Base-by-base conservation (phyloP, 2,329 filamentous ascomycete species). In the Dactylellina cionopaga region DNA sequence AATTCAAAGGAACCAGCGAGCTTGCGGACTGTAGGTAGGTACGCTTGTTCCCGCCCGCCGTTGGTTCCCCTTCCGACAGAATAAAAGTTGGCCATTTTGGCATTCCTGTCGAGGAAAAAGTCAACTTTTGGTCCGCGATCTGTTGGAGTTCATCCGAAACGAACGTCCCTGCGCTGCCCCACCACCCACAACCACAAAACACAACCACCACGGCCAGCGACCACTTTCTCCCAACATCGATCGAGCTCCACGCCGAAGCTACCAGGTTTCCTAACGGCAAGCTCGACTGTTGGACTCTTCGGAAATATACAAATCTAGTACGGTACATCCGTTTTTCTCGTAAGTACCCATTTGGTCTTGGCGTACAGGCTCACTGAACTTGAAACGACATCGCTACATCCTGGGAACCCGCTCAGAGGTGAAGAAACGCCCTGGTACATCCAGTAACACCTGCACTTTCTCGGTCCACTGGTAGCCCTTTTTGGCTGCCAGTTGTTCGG, bases 61-160 rank as follows among this genome's bases (percentile, higher is more conserved):
- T 22, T n/a, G n/a, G n/a, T n/a, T n/a, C n/a, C n/a, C n/a, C n/a
- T n/a, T n/a, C n/a, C n/a, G n/a, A n/a, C n/a, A n/a, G n/a, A n/a
- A n/a, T n/a, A n/a, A n/a, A n/a, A n/a, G n/a, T n/a, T n/a, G n/a
- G n/a, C n/a, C n/a, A n/a, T n/a, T n/a, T n/a, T n/a, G n/a, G 17
- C 41, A 47, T 51, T 62, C 43, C 41, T 37, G n/a, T n/a, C n/a
- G n/a, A n/a, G n/a, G n/a, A n/a, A n/a, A 25, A 4, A 17, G 46
- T 44, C 10, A 17, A 11, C 37, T 33, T 31, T 52, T 19, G 19
- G 44, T 51, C 43, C 25, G 52, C 37, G 22, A 39, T 56, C 24
- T 35, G 10, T 47, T 62, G 47, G 29, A 69, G 51, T 62, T 54
- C 55, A 69, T 69, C 55, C 55, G 64, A 69, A 69, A 69, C 64